Evolutionary conservation across 768 basidiomycete species (phyloP), one percentile per base, ranked within the genome.

Genomic region (Auriscalpium vulgare): DNA sequence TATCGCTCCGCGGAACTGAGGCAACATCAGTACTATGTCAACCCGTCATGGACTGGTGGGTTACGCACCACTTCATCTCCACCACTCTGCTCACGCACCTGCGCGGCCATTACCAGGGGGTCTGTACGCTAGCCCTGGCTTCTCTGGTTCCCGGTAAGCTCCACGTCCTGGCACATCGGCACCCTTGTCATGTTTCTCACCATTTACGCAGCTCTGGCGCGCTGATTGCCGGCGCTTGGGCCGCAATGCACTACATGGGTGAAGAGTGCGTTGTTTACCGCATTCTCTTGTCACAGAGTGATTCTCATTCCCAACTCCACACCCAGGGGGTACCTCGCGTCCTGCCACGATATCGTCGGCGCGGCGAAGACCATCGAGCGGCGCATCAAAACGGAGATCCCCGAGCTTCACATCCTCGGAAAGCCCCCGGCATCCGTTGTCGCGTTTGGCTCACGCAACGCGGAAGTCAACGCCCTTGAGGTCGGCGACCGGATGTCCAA

Each of bases 141-240:
- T 97, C 63, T 88, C 94, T 50, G 94, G 94, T 10, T 95, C 93
- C 54, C 80, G 92, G 91, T 93, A 64, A 59, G 79, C 63, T 49
- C 23, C 29, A 29, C 29, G 29, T 29, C 29, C 29, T 29, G 29
- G 29, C 29, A 29, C 29, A 29, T 29, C 29, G 29, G 29, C 29
- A 29, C 29, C 29, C 4, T 5, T 29, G 29, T 29, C 29, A 29
- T 29, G 29, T 29, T 5, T 29, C 29, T 29, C 29, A 29, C 34
- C 21, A 35, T 44, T 50, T 23, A 21, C 29, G 13, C 19, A n/a
- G 37, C 46, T 17, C 40, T 14, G 97, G 95, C 7, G 85, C 94
- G 0, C 73, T 97, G 58, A 87, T 99, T 57, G 95, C 95, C 23
- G 95, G 91, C 47, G 85, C 93, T 34, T 99, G 94, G 93, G 95